Evolutionary conservation across 352 stramenopile species (phyloP), one percentile per base, ranked within the genome.

Genomic region (Pythium myriotylum): DNA sequence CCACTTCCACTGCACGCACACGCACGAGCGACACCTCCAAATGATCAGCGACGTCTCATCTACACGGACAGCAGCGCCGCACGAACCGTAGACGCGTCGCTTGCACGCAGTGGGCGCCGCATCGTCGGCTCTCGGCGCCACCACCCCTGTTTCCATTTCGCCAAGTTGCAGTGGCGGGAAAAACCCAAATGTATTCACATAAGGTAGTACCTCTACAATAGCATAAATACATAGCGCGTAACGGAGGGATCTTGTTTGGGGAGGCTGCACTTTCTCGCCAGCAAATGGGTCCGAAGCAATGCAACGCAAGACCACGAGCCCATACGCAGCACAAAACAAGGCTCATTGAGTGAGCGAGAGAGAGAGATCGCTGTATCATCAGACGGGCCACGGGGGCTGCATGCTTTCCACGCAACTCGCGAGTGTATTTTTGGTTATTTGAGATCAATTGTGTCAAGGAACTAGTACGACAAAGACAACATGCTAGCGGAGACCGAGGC

Each of bases 1-100:
- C 71, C 23, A 85, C 76, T 59, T 91, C 82, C 47, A 91, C 82
- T 91, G 55, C 16, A 10, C 13, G 20, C 2, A 12, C 17, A 14
- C 29, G 24, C 17, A 22, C 48, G 46, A 22, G 52, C 24, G 4
- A 52, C n/a, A 16, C 52, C 17, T 12, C 19, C 27, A 32, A 43
- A 22, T 8, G n/a, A n/a, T 57, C 41, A 46, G 20, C 19, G 51
- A 17, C 32, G 23, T 4, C n/a, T 9, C 8, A 26, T 2, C 41
- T 42, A 32, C 10, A 5, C 6, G 20, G 20, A n/a, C 16, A 19
- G 47, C 9, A 1, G 12, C 16, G 7, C 24, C 16, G 0, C 12
- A 59, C 37, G 54, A 12, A 59, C 52, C 52, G 52, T 59, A 59
- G 39, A 59, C 39, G 52, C 52, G 37, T 3, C 17, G 22, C 26